A percentile compares a stretch with the other conserved stretches of the same genome.
These are phyloP conservation scores for Penicillium griseofulvum DNA, from an alignment of 2,329 filamentous ascomycete genomes.

Conservation along the genomic window DNA sequence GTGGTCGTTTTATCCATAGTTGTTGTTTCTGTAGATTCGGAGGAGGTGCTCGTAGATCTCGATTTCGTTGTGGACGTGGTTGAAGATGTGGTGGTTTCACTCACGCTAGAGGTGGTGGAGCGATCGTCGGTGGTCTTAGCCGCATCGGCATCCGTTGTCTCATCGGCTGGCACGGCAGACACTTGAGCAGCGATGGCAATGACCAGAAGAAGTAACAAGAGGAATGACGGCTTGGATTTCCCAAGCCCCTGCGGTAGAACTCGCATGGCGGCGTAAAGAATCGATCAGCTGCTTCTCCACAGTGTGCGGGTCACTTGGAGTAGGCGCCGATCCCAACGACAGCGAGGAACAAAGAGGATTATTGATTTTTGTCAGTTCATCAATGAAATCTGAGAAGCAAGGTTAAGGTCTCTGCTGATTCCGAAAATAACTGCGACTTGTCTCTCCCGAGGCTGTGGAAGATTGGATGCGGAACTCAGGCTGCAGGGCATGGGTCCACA, in stretches of 20 bases:
- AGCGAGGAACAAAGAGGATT: slow-evolving; percentile 10
- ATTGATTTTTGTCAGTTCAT: background rate
- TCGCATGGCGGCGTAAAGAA: slow-evolving; percentile 24
- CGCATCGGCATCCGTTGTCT: slow-evolving; percentile 18
- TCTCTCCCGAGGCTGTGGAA: background rate
- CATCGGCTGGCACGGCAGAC: slow-evolving; percentile 18
- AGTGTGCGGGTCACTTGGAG: slow-evolving; percentile 21
- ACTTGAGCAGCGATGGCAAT: slow-evolving; percentile 16
- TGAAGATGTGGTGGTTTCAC: slow-evolving; percentile 17
- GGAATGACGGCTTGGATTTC: slow-evolving; percentile 13
- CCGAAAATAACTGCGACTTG: background rate
- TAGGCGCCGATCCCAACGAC: slow-evolving; percentile 16
- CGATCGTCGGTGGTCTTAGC: slow-evolving; percentile 25
- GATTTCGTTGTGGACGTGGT: slow-evolving; percentile 15
- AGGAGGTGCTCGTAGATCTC: slow-evolving; percentile 12
- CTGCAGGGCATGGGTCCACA: slow-evolving; percentile 6
- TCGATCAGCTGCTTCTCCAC: slow-evolving; percentile 20
- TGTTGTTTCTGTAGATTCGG: slow-evolving; percentile 13
- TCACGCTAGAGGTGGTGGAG: slow-evolving; percentile 21
- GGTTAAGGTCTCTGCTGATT: background rate
- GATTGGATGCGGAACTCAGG: slow-evolving; percentile 7
- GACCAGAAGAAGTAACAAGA: slow-evolving; percentile 17
- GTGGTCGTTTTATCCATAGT: slow-evolving; percentile 18
- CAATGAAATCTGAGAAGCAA: background rate
- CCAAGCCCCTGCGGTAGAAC: slow-evolving; percentile 15